Percentiles rank a stretch among this genome's conserved stretches.
Conservation (phyloP, 257 asterid species). For the Petrea volubilis region DNA sequence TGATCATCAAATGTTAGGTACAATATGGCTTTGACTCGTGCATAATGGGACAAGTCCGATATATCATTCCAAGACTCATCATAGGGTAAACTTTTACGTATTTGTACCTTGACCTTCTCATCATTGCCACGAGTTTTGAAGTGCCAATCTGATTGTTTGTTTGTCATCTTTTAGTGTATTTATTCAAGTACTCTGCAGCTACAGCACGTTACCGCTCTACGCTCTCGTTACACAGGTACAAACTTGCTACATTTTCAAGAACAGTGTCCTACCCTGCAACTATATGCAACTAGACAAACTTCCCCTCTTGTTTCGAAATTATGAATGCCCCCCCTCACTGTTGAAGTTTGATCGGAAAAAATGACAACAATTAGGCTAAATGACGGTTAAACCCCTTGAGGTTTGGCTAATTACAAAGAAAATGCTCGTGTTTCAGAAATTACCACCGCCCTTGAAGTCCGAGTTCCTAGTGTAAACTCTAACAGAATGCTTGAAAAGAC, state of each 20-base stretch:
- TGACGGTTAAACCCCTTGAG: no score
- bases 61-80: conserved; percentile 79
- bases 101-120: not conserved
- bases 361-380: no score
- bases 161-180: conserved; percentile 54
- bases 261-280: not conserved
- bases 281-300: no score
- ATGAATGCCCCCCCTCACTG: no score
- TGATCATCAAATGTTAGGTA: conserved; percentile 42
- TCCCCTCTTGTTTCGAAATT: no score
- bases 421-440: no score
- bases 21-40: conserved; percentile 91
- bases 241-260: not conserved
- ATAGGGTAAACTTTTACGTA: conserved; percentile 59
- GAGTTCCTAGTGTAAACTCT: no score
- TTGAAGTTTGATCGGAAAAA: no score
- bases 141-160: conserved; percentile 6
- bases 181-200: conserved; percentile 92
- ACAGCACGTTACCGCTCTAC: conserved; percentile 90
- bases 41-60: conserved; percentile 87
- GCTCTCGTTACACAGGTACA: conserved; percentile 93
- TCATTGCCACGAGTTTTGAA: not conserved
- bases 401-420: no score
- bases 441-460: no score
- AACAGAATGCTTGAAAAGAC: no score